Percentiles rank a stretch among this genome's conserved stretches.
phyloP scores from a whole-genome alignment of 495 filamentous ascomycete species.

The Cercophora newfieldiana region DNA sequence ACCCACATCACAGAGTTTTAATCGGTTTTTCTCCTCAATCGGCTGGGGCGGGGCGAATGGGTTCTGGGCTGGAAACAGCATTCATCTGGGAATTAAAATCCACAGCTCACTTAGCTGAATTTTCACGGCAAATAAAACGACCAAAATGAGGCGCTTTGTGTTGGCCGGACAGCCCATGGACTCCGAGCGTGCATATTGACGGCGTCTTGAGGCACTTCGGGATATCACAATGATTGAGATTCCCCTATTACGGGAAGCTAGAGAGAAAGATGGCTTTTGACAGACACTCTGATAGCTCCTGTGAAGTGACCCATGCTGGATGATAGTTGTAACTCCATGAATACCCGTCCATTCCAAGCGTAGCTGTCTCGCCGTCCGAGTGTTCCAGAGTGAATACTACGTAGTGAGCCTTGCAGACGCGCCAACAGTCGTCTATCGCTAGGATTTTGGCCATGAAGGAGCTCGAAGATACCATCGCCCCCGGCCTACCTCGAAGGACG shows the following conservation, averaged over 20 bases:
- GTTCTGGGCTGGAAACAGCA: constrained; percentile 49
- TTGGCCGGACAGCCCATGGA: constrained; percentile 7
- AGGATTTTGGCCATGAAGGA: too few species aligned
- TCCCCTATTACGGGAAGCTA: constrained; percentile 9
- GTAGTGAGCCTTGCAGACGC: too few species aligned
- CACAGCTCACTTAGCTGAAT: constrained; percentile 39
- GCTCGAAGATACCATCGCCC: too few species aligned
- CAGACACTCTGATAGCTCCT: background rate
- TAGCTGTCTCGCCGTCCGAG: background rate
- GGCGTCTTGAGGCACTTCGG: constrained; percentile 15
- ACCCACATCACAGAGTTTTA: constrained; percentile 37
- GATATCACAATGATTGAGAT: constrained; percentile 2
- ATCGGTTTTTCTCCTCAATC: constrained; percentile 42
- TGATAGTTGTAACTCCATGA: background rate
- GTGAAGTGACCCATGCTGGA: background rate
- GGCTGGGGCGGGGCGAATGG: constrained; percentile 47
- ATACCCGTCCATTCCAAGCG: background rate
- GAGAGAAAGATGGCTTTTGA: constrained; percentile 11
- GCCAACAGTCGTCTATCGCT: too few species aligned
- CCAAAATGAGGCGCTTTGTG: constrained; percentile 21
- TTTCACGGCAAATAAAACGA: constrained; percentile 37
- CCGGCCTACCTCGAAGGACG: too few species aligned
- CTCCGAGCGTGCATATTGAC: constrained; percentile 7
- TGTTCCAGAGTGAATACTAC: too few species aligned
- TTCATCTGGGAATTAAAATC: constrained; percentile 38